Percentiles rank a stretch among this genome's conserved stretches.
Conservation (phyloP, 768 basidiomycete genomes). For the Lactarius sp. region DNA sequence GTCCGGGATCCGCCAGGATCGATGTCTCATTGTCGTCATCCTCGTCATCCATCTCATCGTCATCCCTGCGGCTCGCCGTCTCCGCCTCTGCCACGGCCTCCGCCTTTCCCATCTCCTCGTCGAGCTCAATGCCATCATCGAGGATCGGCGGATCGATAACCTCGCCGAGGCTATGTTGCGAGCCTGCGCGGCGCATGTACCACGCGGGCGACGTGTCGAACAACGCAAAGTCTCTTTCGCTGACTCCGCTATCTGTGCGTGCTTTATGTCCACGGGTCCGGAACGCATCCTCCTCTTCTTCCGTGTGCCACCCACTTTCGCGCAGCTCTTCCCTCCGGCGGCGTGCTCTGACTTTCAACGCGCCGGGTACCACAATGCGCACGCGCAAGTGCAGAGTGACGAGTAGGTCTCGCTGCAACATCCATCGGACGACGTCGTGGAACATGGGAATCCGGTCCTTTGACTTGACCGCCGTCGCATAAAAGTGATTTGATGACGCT, state of each 20-base stretch:
- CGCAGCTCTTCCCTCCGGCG: slow-evolving; percentile 31
- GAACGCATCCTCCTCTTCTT: slow-evolving; percentile 20
- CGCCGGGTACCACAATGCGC: slow-evolving; percentile 71
- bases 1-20: slow-evolving; percentile 78
- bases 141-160: slow-evolving; percentile 31
- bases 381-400: slow-evolving; percentile 82
- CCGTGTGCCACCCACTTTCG: slow-evolving; percentile 37
- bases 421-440: slow-evolving; percentile 83
- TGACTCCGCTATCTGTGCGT: slow-evolving; percentile 10
- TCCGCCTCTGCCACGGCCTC: slow-evolving; percentile 32
- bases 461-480: slow-evolving; percentile 66
- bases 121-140: slow-evolving; percentile 34
- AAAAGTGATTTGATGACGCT: slow-evolving; percentile 70
- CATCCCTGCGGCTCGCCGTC: slow-evolving; percentile 33
- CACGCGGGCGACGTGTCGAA: slow-evolving; percentile 31
- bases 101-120: slow-evolving; percentile 30
- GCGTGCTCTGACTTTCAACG: slow-evolving; percentile 69
- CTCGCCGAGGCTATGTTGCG: slow-evolving; percentile 29
- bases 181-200: slow-evolving; percentile 45
- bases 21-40: slow-evolving; percentile 48
- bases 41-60: slow-evolving; percentile 39
- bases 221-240: slow-evolving; percentile 12
- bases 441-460: slow-evolving; percentile 67
- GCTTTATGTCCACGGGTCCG: slow-evolving; percentile 2
- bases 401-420: slow-evolving; percentile 82